These are phyloP conservation scores for Coemansia sp. DNA, from an alignment of 192 early-diverging fungal species.

Conservation along the genomic window DNA sequence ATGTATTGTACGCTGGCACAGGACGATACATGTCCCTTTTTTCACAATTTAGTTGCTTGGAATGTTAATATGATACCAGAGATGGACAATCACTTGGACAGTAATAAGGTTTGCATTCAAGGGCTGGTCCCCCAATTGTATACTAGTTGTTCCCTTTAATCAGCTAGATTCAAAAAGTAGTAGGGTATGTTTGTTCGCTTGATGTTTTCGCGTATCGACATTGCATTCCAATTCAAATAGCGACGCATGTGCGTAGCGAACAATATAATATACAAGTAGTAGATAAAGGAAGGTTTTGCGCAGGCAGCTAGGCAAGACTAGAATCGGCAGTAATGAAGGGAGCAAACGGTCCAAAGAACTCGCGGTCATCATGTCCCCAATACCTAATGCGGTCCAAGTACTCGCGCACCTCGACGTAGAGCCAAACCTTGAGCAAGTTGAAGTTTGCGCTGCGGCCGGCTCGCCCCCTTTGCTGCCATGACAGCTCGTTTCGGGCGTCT, in stretches of 20 bases:
- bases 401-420: conserved; percentile 52
- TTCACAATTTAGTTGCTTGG: background rate
- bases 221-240: background rate
- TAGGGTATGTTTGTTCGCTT: too few species aligned
- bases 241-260: background rate
- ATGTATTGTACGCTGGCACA: background rate
- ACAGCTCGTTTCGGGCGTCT: conserved; percentile 35
- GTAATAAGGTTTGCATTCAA: background rate
- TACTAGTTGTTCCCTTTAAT: background rate
- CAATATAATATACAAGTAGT: background rate
- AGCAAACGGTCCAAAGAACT: conserved; percentile 51
- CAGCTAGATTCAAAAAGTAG: too few species aligned
- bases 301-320: conserved; percentile 14
- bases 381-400: conserved; percentile 38
- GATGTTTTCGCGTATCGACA: too few species aligned
- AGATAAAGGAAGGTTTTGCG: background rate
- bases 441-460: conserved; percentile 16
- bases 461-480: conserved; percentile 14
- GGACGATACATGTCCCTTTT: background rate
- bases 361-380: conserved; percentile 50
- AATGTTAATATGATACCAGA: background rate
- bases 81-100: background rate
- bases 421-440: conserved; percentile 48
- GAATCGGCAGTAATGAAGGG: conserved; percentile 50
- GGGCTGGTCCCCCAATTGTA: background rate